phyloP scores from a whole-genome alignment of 2,329 filamentous ascomycete species.

The Pestalotiopsis sp. region DNA sequence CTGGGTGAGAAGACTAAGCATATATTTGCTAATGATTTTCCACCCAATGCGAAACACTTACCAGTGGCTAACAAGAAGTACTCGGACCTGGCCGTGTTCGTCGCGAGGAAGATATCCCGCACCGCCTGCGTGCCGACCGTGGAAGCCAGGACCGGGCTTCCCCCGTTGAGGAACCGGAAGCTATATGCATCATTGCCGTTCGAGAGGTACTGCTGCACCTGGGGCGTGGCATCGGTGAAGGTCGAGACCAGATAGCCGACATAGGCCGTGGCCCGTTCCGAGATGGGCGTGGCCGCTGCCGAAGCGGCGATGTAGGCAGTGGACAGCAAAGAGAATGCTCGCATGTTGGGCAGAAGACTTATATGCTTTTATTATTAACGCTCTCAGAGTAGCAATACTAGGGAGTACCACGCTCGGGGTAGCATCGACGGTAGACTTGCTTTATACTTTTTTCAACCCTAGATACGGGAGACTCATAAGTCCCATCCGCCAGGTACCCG shows the following conservation, averaged over 20 bases:
- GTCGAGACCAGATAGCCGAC: conserved; percentile 40
- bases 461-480: not conserved
- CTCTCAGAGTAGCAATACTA: not conserved
- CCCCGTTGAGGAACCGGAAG: conserved; percentile 36
- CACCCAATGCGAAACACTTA: conserved; percentile 15
- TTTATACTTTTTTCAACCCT: not conserved
- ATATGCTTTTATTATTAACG: not conserved
- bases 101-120: conserved; percentile 37
- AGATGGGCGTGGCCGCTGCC: conserved; percentile 16
- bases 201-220: conserved; percentile 37
- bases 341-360: not conserved
- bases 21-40: too few relatives aligned
- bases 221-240: conserved; percentile 35
- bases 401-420: not conserved
- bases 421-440: not conserved
- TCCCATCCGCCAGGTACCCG: not conserved
- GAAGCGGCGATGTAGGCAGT: conserved; percentile 5
- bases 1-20: conserved; percentile 20
- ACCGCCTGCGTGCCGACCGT: conserved; percentile 38
- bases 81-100: conserved; percentile 35
- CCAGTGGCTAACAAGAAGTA: conserved; percentile 40
- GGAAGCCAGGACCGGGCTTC: conserved; percentile 34
- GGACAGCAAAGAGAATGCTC: not conserved
- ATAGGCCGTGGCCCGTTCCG: conserved; percentile 21
- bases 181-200: conserved; percentile 33